Base-by-base conservation (phyloP, 2,329 filamentous ascomycete species). In the Fusarium keratoplasticum region DNA sequence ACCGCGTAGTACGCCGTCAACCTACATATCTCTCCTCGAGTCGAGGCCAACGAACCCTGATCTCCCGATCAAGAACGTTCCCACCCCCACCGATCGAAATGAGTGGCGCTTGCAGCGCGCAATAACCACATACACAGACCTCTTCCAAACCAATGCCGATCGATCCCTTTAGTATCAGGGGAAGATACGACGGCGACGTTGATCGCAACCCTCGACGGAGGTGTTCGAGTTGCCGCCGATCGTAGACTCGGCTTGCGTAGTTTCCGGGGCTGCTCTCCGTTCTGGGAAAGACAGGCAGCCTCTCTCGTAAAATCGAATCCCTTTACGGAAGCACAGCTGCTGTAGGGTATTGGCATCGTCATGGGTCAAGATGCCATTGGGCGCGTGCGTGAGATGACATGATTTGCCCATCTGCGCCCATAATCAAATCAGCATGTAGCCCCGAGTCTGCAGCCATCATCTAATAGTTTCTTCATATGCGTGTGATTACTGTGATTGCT, bases 51-150 rank as follows among this genome's bases (percentile, higher is more conserved):
- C 25, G 47, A 58, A 67, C 70, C 62, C 61, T 61, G 47, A 63
- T 66, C 58, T 64, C 25, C 44, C 13, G 29, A 52, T 52, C 22
- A 29, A 50, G 40, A 35, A 14, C 67, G 20, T 54, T 40, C 54
- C 35, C 31, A 25, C 50, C 64, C 63, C 69, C 63, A 61, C 61
- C 47, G 59, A 62, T 72, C 62, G 63, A 76, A 76, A 72, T 76
- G 69, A 50, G 74, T 77, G 70, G 76, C 74, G 76, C 61, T 62
- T 64, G 61, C 50, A 64, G 61, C 64, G 63, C 54, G 16, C 18
- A 59, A 58, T 59, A 38, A 54, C 14, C 33, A 60, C 18, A n/a
- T 27, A 40, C 50, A 47, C 52, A 25, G 50, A 58, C 61, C 27
- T 55, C 25, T 36, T 59, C 40, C 27, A 64, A 55, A 25, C 38